These are phyloP conservation scores for Ascobolus immersus DNA, from an alignment of 495 filamentous ascomycete species.

Conservation along the genomic window DNA sequence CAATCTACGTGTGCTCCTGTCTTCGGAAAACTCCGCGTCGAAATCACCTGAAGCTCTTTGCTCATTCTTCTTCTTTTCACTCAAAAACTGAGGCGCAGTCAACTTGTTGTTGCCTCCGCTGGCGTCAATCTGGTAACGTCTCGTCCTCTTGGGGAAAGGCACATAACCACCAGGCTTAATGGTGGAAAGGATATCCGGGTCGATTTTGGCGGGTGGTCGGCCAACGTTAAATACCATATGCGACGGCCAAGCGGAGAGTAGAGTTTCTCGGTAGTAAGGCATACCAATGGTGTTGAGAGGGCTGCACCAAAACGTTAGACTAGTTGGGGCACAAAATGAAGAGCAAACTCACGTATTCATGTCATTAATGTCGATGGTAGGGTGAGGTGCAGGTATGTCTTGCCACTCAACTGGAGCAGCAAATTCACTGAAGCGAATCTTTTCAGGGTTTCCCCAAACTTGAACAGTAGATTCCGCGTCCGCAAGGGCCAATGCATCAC, in stretches of 20 bases:
- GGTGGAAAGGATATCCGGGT: slow-evolving; percentile 41
- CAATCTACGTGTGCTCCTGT: slow-evolving; percentile 15
- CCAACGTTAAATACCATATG: slow-evolving; percentile 62
- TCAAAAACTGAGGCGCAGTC: slow-evolving; percentile 60
- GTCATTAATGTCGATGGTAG: slow-evolving; percentile 34
- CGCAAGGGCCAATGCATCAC: slow-evolving; percentile 60
- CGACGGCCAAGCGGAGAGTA: slow-evolving; percentile 74
- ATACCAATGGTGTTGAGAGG: slow-evolving; percentile 69
- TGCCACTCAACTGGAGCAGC: slow-evolving; percentile 54
- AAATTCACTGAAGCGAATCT: slow-evolving; percentile 72
- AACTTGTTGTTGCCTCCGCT: slow-evolving; percentile 19
- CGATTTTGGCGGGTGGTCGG: slow-evolving; percentile 50
- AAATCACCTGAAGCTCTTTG: slow-evolving; percentile 27
- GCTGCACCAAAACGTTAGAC: slow-evolving; percentile 18
- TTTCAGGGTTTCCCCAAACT: slow-evolving; percentile 76
- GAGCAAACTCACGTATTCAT: slow-evolving; percentile 24
- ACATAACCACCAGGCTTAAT: slow-evolving; percentile 48
- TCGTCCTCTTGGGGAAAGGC: slow-evolving; percentile 43
- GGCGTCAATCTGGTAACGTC: slow-evolving; percentile 60
- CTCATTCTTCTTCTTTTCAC: slow-evolving; percentile 60
- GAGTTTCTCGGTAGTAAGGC: slow-evolving; percentile 69
- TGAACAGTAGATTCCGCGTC: slow-evolving; percentile 57
- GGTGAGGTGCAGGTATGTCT: slow-evolving; percentile 20
- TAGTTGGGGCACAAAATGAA: slow-evolving; percentile 6
- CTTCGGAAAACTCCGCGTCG: slow-evolving; percentile 31